Evolutionary conservation across 169 alveolate genomes (phyloP).

Genomic region (Pseudocohnilembus persalinus): DNA sequence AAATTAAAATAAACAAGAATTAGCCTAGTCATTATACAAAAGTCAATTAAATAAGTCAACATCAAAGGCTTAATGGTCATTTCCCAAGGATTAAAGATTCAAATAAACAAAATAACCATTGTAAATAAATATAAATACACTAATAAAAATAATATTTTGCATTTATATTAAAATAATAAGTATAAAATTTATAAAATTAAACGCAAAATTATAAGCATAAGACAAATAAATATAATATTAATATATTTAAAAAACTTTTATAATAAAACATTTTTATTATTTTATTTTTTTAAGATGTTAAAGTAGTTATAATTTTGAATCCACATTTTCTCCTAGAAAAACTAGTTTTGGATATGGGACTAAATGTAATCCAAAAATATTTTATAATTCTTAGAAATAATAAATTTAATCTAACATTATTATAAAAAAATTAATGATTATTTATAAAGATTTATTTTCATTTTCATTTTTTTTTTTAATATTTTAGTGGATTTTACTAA

Average conservation of each 20-base stretch:
- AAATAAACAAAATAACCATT: not conserved
- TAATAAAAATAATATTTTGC: too few species aligned
- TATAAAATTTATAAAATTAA: too few species aligned
- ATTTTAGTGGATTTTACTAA: conserved; percentile 16
- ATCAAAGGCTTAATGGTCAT: conserved; percentile 10
- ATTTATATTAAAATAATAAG: too few species aligned
- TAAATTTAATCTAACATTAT: not conserved
- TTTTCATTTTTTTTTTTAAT: not conserved
- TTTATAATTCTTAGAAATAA: too few species aligned
- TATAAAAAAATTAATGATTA: not conserved
- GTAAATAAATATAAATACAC: too few species aligned
- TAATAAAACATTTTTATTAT: not conserved
- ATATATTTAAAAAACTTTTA: not conserved
- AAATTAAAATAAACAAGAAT: too few species aligned
- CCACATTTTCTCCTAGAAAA: conserved; percentile 27
- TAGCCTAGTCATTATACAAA: not conserved
- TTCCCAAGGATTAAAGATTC: conserved; percentile 17
- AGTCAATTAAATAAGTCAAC: conserved; percentile 18
- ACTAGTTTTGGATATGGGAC: conserved; percentile 56
- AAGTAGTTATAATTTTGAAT: conserved; percentile 25
- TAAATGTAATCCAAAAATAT: conserved; percentile 19
- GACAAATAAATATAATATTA: too few species aligned
- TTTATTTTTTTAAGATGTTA: not conserved
- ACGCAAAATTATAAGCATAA: too few species aligned
- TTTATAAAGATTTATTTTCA: not conserved